Evolutionary conservation across 73 alveolate species (phyloP), one percentile per base, ranked within the genome.

Genomic region (Paramecium sonneborni): DNA sequence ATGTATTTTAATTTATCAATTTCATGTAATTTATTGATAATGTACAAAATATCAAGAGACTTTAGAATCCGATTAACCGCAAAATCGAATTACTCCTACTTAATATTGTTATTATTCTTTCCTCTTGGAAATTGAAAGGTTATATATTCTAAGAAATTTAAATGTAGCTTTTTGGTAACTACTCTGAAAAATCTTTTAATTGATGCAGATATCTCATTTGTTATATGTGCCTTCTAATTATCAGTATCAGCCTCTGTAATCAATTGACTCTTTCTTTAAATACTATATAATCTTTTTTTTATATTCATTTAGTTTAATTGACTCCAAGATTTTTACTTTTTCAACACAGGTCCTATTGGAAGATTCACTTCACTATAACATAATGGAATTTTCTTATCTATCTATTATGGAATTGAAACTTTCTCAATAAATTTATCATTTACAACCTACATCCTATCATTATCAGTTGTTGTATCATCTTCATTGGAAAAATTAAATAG

Each of bases 41-140:
- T 86, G 20, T 86, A 86, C 41, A 86, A 56, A 57, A 86, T 86
- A 41, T 86, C 93, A 32, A 86, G 46, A 14, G 87, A 74, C 32
- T 74, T 74, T 74, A 32, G 34, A 8, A 74, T 37, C 0, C 44
- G n/a, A 21, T 39, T 34, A 28, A 74, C 67, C 0, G 87, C 56
- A 74, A 34, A 74, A 5, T 74, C 87, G 24, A 74, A 74, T 74
- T 74, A 18, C 44, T 34, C 20, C 20, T 62, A 62, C 12, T 62
- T 62, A 26, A n/a, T 15, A 55, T 35, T 85, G 28, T 8, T 85
- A 55, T 6, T 57, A 52, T 37, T 14, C 46, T 56, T 85, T 26
- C 30, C 20, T 57, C 38, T 72, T 72, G 57, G 46, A 85, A 85
- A 34, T 72, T 72, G 35, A 57, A 72, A 72, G 18, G 55, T 35